Conservation (phyloP, 345 rosid species). For the Citrus mangshanensis region DNA sequence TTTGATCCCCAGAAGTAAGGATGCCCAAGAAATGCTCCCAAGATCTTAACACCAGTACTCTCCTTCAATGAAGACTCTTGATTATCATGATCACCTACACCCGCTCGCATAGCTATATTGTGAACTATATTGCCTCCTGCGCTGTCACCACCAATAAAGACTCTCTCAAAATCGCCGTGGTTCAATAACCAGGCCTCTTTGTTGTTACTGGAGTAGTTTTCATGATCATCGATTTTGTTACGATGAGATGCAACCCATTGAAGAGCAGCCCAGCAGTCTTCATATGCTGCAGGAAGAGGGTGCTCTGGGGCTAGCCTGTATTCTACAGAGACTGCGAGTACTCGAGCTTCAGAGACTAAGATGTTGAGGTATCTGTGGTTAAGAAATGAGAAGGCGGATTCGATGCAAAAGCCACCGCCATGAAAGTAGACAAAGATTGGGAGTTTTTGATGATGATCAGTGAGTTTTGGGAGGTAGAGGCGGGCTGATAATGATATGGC, state of each 20-base stretch:
- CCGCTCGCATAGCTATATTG: slow-evolving; percentile 19
- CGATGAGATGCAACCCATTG: slow-evolving; percentile 32
- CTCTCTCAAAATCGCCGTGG: slow-evolving; percentile 18
- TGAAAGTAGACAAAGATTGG: slow-evolving; percentile 36
- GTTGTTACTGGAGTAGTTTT: neutral
- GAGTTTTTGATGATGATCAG: slow-evolving; percentile 9
- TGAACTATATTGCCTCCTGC: slow-evolving; percentile 31
- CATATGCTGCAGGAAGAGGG: slow-evolving; percentile 29
- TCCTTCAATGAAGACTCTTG: too few species aligned
- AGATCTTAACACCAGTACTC: slow-evolving; percentile 11
- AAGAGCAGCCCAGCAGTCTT: slow-evolving; percentile 38
- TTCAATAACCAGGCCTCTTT: slow-evolving; percentile 17
- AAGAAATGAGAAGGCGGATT: slow-evolving; percentile 26
- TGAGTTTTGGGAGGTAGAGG: slow-evolving; percentile 30
- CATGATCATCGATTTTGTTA: neutral
- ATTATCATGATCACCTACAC: neutral
- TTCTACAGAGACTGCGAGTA: slow-evolving; percentile 31
- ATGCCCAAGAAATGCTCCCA: slow-evolving; percentile 21
- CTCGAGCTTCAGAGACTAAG: slow-evolving; percentile 21
- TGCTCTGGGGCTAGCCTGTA: slow-evolving; percentile 42
- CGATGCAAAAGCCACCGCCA: slow-evolving; percentile 29
- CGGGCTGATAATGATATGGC: slow-evolving; percentile 20
- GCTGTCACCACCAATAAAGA: slow-evolving; percentile 29
- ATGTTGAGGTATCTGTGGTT: slow-evolving; percentile 20
- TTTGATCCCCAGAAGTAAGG: slow-evolving; percentile 38